Base-by-base conservation (phyloP, 352 stramenopile species). In the Phytophthora citrophthora region DNA sequence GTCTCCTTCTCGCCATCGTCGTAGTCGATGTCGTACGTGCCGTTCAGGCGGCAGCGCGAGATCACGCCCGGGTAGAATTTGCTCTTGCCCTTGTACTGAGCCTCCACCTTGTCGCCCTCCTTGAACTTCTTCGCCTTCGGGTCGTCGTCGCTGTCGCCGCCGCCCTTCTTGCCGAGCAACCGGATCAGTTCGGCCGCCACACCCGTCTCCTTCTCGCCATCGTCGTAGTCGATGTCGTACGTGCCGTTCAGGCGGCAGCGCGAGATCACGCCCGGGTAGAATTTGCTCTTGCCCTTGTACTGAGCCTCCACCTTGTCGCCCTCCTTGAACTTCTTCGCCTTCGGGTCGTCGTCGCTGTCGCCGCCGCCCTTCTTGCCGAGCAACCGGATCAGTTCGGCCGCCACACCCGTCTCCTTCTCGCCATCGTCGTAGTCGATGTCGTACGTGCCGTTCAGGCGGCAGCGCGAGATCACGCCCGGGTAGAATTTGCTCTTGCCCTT, bases 401-500 rank as follows among this genome's bases (percentile, higher is more conserved):
- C 53, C 43, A 61, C 53, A 61, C 53, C 53, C 53, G 53, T 61
- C 53, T 61, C 53, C 53, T 61, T 61, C 53, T 61, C 53, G 53
- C 53, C 53, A 40, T 61, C 53, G 15, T 61, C 53, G 41, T 61
- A 61, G 53, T 61, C 53, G 53, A 61, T 61, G 41, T 61, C 53
- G 53, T 61, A 61, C 53, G 53, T 61, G 53, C 53, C 53, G 41
- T 61, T 61, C 41, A 61, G 53, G 29, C 53, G 53, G 53, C 53
- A 61, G 41, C 53, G 53, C 6, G 53, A 61, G 53, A 61, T 53
- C 41, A 61, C 53, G 15, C 53, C 53, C 26, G 53, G 53, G 53
- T 61, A 61, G 53, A 61, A 61, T 43, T 53, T 61, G 43, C 53
- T 61, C 53, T 61, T 61, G 53, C 53, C 53, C 53, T 61, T 61